Evolutionary conservation across 805 yeast genomes (phyloP).

Genomic region (Candida coleopterorum): DNA sequence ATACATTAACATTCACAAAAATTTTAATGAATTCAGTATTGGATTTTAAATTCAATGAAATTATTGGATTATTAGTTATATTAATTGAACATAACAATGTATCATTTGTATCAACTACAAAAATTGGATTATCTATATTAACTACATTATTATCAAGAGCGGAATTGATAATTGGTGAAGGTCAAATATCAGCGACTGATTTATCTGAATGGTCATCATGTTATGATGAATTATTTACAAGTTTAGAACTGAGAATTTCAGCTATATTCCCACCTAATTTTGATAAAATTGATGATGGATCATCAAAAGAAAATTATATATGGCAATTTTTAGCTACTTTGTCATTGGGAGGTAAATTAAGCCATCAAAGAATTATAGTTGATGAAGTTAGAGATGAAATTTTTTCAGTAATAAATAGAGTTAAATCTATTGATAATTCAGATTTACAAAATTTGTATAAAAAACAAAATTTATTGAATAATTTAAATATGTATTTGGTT

Average conservation of each 20-base stretch:
- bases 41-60: slow-evolving; percentile 74
- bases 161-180: slow-evolving; percentile 86
- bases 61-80: slow-evolving; percentile 68
- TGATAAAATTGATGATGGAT: slow-evolving; percentile 52
- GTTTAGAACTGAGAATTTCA: slow-evolving; percentile 71
- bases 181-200: slow-evolving; percentile 50
- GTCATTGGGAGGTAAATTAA: slow-evolving; percentile 83
- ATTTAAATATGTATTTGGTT: slow-evolving; percentile 86
- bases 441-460: slow-evolving; percentile 40
- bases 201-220: slow-evolving; percentile 70
- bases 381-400: slow-evolving; percentile 93
- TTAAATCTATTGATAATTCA: slow-evolving; percentile 52
- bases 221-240: slow-evolving; percentile 76
- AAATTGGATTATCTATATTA: slow-evolving; percentile 79
- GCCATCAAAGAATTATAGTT: slow-evolving; percentile 89
- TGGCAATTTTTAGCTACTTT: slow-evolving; percentile 97
- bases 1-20: slow-evolving; percentile 77
- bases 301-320: slow-evolving; percentile 55
- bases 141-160: slow-evolving; percentile 91
- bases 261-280: slow-evolving; percentile 75
- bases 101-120: slow-evolving; percentile 61
- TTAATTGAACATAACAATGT: slow-evolving; percentile 68
- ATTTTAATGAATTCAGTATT: slow-evolving; percentile 79
- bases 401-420: slow-evolving; percentile 78
- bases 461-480: slow-evolving; percentile 60